Evolutionary conservation across 106 monocot species (phyloP).

Genomic region (Chionographis japonica): DNA sequence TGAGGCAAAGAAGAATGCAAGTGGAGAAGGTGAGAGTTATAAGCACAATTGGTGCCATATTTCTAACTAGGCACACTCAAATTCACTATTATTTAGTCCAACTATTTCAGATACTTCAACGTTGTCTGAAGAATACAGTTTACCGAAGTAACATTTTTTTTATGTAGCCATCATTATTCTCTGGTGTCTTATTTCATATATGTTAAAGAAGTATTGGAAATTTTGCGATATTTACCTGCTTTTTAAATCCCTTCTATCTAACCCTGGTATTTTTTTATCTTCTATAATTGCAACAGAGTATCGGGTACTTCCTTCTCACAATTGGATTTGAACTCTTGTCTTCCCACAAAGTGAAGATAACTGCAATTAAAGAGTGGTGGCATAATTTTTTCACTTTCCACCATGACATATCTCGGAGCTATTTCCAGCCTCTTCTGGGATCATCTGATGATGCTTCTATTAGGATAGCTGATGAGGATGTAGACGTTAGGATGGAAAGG

Average conservation of each 20-base stretch:
- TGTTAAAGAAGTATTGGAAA: no score
- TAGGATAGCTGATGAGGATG: slow-evolving; percentile 57
- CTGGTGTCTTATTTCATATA: no score
- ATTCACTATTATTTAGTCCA: no score
- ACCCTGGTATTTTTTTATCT: neutral
- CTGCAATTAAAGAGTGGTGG: slow-evolving; percentile 40
- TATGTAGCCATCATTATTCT: no score
- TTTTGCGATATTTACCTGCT: neutral
- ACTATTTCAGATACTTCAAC: no score
- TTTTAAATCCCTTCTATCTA: slow-evolving; percentile 3
- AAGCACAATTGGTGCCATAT: no score
- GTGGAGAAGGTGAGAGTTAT: no score
- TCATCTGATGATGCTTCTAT: slow-evolving; percentile 19
- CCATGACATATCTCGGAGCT: slow-evolving; percentile 20
- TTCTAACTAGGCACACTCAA: no score
- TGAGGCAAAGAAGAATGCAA: no score
- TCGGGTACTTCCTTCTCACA: slow-evolving; percentile 58
- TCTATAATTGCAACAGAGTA: slow-evolving; percentile 39
- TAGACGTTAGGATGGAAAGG: slow-evolving; percentile 72
- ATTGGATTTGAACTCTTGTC: slow-evolving; percentile 54
- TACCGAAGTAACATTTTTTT: no score
- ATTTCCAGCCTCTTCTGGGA: slow-evolving; percentile 54
- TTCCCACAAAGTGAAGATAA: slow-evolving; percentile 35
- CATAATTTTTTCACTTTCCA: slow-evolving; percentile 4
- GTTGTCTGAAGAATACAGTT: no score